Evolutionary conservation across 1,284 basidiomycete species (phyloP), one percentile per base, ranked within the genome.

Genomic region (Anthracocystis panici-leucophaei): DNA sequence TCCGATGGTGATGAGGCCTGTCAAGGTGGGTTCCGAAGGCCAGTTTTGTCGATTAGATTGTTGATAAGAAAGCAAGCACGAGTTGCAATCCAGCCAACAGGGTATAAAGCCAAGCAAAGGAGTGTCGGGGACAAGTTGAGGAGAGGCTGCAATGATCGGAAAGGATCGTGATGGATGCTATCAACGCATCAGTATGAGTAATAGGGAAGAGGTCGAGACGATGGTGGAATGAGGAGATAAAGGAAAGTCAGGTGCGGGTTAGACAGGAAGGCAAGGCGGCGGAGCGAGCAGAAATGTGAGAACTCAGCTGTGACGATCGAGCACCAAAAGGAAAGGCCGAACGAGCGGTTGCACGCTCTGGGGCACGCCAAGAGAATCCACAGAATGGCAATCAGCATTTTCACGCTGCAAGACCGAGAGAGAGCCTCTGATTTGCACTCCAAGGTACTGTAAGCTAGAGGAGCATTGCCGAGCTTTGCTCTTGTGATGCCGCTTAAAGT

Each of bases 51-150:
- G 12, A 16, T 14, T 21, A n/a, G n/a, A 16, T 35, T 31, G 52
- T 27, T 8, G 38, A 16, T n/a, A 23, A 16, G 16, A n/a, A 38
- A 33, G 21, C 21, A 20, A 29, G 35, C 1, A 18, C 16, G 27
- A 29, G 31, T 33, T 9, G 9, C 31, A 38, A 38, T 40, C 35
- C 18, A 40, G 45, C 12, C 35, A 41, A 38, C 45, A 40, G 55
- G 45, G 55, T 57, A 57, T 57, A 27, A 41, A 21, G 27, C 55
- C 35, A 57, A 41, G 55, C 55, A 46, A 57, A 57, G 25, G 55
- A 57, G 35, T 31, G 45, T 57, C n/a, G 55, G 16, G 35, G 12
- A 38, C 14, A 38, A 38, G 14, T 38, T 12, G 35, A 38, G 35
- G 35, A 38, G 12, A 38, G 35, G 12, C 11, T 38, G 35, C 14